These are phyloP conservation scores for Eutrema yunnanense DNA, from an alignment of 345 rosid genomes.

Conservation along the genomic window DNA sequence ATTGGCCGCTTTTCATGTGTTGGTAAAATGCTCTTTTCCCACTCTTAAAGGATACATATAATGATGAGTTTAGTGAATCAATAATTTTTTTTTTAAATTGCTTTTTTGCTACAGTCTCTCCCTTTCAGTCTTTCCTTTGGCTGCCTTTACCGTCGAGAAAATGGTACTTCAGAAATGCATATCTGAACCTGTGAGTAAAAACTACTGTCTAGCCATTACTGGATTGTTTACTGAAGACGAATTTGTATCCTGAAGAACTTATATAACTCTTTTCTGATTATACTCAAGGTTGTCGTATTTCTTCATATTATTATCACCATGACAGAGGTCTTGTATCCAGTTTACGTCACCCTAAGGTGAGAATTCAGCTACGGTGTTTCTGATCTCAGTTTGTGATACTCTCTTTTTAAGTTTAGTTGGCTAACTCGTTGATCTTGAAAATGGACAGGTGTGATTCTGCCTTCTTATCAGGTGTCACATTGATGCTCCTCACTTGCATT, in stretches of 20 bases:
- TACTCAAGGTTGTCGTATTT: constrained; percentile 52
- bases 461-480: constrained; percentile 69
- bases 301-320: constrained; percentile 70
- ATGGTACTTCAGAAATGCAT: constrained; percentile 49
- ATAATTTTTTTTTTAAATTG: not conserved
- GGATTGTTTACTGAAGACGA: not conserved
- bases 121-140: constrained; percentile 74
- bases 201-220: not conserved
- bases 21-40: constrained; percentile 42
- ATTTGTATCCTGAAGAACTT: not conserved
- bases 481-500: constrained; percentile 93
- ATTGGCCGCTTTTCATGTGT: constrained; percentile 99
- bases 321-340: constrained; percentile 67
- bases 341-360: constrained; percentile 78
- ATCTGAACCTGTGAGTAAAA: constrained; percentile 57
- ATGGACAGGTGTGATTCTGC: constrained; percentile 85
- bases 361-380: constrained; percentile 9
- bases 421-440: constrained; percentile 20
- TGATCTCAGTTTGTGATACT: constrained; percentile 6
- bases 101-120: constrained; percentile 55
- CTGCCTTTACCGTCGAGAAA: constrained; percentile 79
- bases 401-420: not conserved
- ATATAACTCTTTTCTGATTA: not conserved
- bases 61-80: not conserved
- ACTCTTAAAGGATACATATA: not conserved